phyloP scores from a whole-genome alignment of 1,139 yeast species.

The Saccharomyces uvarum region DNA sequence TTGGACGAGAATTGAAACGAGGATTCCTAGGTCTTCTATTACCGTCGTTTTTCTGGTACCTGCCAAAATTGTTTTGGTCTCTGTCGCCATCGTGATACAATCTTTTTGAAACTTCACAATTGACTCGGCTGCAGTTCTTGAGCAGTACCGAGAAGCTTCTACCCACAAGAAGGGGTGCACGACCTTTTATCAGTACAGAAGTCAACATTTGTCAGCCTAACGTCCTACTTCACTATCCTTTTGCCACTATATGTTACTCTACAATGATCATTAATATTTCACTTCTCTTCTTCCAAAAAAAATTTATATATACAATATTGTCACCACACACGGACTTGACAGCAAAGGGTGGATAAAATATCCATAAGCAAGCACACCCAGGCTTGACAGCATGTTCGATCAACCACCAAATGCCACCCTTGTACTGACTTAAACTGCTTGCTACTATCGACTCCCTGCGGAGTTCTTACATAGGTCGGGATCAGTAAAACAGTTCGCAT shows the following conservation, averaged over 20 bases:
- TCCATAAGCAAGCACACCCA: neutral
- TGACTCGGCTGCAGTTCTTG: neutral
- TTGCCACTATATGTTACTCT: neutral
- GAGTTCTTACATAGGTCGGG: neutral
- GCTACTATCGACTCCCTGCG: neutral
- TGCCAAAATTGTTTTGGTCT: neutral
- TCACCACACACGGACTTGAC: neutral
- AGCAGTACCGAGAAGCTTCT: neutral
- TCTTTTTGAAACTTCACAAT: neutral
- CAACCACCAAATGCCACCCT: neutral
- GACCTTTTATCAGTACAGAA: neutral
- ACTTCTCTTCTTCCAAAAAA: neutral
- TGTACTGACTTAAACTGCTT: neutral
- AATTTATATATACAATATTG: neutral
- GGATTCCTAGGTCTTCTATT: neutral
- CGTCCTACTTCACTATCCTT: neutral
- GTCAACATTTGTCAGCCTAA: neutral
- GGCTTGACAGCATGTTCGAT: neutral
- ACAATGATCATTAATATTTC: neutral
- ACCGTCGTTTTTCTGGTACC: neutral
- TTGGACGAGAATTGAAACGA: constrained; percentile 3
- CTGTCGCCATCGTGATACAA: neutral
- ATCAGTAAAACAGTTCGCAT: neutral
- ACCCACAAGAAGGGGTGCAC: neutral
- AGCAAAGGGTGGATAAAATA: neutral